Evolutionary conservation across 768 basidiomycete genomes (phyloP), one percentile per base, ranked within the genome.

Genomic region (Panellus pusillus): DNA sequence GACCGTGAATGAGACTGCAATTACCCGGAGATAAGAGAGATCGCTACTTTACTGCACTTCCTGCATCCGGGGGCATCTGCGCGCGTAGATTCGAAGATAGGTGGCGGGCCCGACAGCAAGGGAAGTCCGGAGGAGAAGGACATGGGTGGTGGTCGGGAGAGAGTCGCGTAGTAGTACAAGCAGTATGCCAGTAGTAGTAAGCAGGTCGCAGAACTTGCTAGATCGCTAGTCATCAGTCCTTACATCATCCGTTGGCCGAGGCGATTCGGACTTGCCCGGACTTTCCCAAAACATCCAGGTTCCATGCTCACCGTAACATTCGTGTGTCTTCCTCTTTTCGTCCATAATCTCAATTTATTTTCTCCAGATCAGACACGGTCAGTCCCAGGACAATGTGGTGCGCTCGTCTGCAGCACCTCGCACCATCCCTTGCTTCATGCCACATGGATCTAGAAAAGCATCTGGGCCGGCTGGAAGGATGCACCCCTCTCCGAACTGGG

Each of bases 381-480:
- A 89, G 64, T 88, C 86, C 29, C 77, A 80, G 49, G 88, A 89
- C 61, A 90, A 89, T 61, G 50, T 79, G 60, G 88, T 85, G 52
- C 20, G 45, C 3, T 47, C 37, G 4, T 27, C 38, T 7, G 31
- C 0, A 47, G 7, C 56, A 2, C 11, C 32, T 27, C 6, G 32
- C 35, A 20, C 11, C 8, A 20, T n/a, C 24, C 47, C 32, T 48
- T 24, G 24, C 24, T 36, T 37, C 42, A 45, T 24, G 24, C 24
- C 32, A 35, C 42, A 45, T 32, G 42, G 31, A 29, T 27, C 27
- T 19, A 41, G 80, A 73, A 64, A 57, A 56, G 61, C 0, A 68
- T 87, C 9, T 89, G 89, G 87, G 84, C 88, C 19, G 90, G 90
- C 4, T 89, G 87, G 81, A 82, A 79, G 57, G 88, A 92, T 70